phyloP scores from a whole-genome alignment of 2,329 filamentous ascomycete species.

The Cytospora piceae region DNA sequence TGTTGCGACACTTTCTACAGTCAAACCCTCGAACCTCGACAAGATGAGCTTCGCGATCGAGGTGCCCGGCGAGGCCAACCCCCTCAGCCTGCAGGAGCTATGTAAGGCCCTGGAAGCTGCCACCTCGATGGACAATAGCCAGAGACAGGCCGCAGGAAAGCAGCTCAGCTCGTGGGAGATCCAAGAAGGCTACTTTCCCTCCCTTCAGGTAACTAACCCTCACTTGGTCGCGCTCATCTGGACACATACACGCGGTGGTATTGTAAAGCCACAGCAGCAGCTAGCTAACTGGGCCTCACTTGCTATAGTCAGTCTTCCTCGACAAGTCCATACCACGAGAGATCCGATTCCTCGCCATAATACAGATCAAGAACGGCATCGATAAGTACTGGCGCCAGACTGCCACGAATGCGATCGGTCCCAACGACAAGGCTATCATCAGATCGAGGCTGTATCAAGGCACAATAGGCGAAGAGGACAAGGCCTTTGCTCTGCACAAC shows the following conservation, averaged over 20 bases:
- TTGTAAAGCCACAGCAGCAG: neutral
- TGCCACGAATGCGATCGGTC: conserved; percentile 67
- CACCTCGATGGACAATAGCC: conserved; percentile 62
- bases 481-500: conserved; percentile 81
- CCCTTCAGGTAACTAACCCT: conserved; percentile 62
- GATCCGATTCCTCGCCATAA: conserved; percentile 85
- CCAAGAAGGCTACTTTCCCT: conserved; percentile 66
- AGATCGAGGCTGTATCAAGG: conserved; percentile 75
- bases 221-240: neutral
- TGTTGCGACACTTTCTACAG: conserved; percentile 4
- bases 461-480: conserved; percentile 76
- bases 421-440: conserved; percentile 77
- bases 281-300: neutral
- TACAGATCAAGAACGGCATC: conserved; percentile 95
- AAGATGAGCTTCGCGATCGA: conserved; percentile 74
- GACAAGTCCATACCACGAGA: conserved; percentile 76
- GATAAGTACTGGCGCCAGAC: conserved; percentile 86
- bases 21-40: conserved; percentile 9
- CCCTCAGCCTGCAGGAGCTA: conserved; percentile 66
- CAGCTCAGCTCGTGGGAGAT: conserved; percentile 75
- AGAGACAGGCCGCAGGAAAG: conserved; percentile 69
- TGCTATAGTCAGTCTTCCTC: conserved; percentile 72
- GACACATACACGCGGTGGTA: neutral
- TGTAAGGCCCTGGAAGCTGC: conserved; percentile 67
- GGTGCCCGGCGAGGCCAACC: conserved; percentile 79